These are phyloP conservation scores for Serendipita sp. DNA, from an alignment of 768 basidiomycete genomes.

Conservation along the genomic window DNA sequence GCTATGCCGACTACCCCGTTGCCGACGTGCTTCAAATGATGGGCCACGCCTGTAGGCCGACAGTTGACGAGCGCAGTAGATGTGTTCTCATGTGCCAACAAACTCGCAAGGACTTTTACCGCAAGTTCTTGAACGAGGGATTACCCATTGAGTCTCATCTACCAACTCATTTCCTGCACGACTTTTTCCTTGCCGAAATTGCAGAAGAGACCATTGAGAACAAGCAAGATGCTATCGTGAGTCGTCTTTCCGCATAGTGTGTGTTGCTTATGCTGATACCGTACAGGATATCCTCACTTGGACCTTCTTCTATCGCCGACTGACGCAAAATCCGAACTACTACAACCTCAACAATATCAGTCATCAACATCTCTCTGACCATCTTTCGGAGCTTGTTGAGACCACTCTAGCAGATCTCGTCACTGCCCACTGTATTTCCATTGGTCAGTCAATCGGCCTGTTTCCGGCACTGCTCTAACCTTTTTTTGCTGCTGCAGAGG, in stretches of 20 bases:
- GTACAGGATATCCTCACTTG: slow-evolving; percentile 86
- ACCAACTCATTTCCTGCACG: slow-evolving; percentile 78
- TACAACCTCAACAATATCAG: slow-evolving; percentile 91
- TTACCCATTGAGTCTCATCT: slow-evolving; percentile 93
- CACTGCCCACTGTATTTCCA: slow-evolving; percentile 86
- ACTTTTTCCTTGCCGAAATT: slow-evolving; percentile 96
- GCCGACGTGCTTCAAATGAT: slow-evolving; percentile 99
- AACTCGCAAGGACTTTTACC: slow-evolving; percentile 96
- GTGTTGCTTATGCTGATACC: neutral
- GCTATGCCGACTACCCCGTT: slow-evolving; percentile 95
- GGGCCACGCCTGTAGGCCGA: slow-evolving; percentile 90
- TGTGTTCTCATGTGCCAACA: slow-evolving; percentile 97
- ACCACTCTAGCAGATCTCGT: slow-evolving; percentile 81
- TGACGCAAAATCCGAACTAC: slow-evolving; percentile 95
- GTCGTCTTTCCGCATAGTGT: slow-evolving; percentile 10
- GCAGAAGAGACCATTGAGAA: slow-evolving; percentile 98
- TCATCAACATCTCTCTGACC: slow-evolving; percentile 89
- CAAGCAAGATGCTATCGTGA: slow-evolving; percentile 90
- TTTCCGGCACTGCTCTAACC: neutral
- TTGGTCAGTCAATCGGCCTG: slow-evolving; percentile 34
- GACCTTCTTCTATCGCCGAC: slow-evolving; percentile 95
- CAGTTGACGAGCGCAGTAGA: slow-evolving; percentile 74
- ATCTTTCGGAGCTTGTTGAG: slow-evolving; percentile 91
- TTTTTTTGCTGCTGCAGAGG: slow-evolving; percentile 32
- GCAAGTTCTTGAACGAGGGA: slow-evolving; percentile 95